A percentile compares a stretch with the other conserved stretches of the same genome.
phyloP scores from a whole-genome alignment of 83 land plant species.

The Diphasiastrum complanatum region DNA sequence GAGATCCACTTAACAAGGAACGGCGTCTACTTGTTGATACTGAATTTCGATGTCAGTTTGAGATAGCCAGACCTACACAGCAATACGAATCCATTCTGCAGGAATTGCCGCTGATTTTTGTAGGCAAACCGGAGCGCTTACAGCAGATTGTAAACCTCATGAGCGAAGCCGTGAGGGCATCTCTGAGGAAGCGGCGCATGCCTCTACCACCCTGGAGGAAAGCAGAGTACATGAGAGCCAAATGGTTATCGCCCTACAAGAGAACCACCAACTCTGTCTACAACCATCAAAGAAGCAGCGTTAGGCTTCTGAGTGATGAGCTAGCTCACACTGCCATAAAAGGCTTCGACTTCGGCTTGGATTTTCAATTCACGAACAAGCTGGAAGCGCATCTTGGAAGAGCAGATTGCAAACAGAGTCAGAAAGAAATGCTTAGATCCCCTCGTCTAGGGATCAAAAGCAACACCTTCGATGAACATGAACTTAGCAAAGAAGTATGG shows the following conservation, averaged over 20 bases:
- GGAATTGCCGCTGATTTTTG: constrained; percentile 57
- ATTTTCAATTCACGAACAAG: too few species aligned
- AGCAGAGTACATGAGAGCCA: constrained; percentile 53
- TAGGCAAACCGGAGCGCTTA: constrained; percentile 69
- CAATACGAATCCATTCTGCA: constrained; percentile 51
- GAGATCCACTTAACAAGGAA: constrained; percentile 6
- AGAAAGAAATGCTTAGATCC: too few species aligned
- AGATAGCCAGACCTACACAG: constrained; percentile 75
- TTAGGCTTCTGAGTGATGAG: too few species aligned
- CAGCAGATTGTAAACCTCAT: constrained; percentile 59
- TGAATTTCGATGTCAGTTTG: constrained; percentile 84
- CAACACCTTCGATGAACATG: too few species aligned
- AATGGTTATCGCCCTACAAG: constrained; percentile 57
- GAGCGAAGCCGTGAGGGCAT: constrained; percentile 67
- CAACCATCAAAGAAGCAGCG: too few species aligned
- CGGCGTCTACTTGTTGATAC: constrained; percentile 59
- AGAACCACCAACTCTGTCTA: constrained; percentile 42
- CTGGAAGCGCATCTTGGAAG: too few species aligned
- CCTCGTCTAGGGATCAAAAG: too few species aligned
- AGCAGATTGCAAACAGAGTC: too few species aligned
- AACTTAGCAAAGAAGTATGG: too few species aligned
- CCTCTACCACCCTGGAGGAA: constrained; percentile 70
- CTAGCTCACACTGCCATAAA: too few species aligned
- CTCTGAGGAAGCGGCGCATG: constrained; percentile 76
- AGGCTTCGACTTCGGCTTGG: too few species aligned